Conservation (phyloP, 495 filamentous ascomycete species). For the Sporormia fimetaria region DNA sequence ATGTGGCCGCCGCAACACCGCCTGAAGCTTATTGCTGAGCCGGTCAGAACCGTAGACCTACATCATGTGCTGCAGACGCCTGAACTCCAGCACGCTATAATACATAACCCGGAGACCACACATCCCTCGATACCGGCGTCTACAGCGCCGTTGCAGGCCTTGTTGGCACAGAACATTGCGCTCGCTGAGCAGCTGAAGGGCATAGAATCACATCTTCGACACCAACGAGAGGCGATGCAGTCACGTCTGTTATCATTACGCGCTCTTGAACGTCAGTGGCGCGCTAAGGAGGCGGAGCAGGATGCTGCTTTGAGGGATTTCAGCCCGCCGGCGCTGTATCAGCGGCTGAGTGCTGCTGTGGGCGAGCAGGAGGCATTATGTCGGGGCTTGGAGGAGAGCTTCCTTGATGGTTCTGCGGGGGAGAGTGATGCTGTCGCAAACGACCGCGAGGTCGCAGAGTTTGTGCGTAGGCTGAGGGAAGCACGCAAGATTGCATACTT, state of each 20-base stretch:
- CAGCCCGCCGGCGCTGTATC: constrained; percentile 72
- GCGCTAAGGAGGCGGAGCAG: constrained; percentile 76
- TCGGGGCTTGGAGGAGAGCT: constrained; percentile 76
- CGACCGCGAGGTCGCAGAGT: constrained; percentile 73
- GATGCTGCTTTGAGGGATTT: constrained; percentile 75
- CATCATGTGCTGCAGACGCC: constrained; percentile 29
- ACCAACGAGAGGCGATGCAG: constrained; percentile 57
- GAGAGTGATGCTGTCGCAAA: constrained; percentile 41
- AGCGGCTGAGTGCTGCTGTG: constrained; percentile 59
- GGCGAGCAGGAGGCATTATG: constrained; percentile 77
- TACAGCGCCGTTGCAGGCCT: constrained; percentile 44
- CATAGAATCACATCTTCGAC: constrained; percentile 48
- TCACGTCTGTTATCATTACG: constrained; percentile 70
- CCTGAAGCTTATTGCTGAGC: constrained; percentile 3
- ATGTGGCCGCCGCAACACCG: constrained; percentile 14
- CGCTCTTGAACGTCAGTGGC: constrained; percentile 83
- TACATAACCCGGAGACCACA: constrained; percentile 49
- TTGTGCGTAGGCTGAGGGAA: constrained; percentile 67
- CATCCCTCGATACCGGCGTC: constrained; percentile 49
- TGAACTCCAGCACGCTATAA: constrained; percentile 31
- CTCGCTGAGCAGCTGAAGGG: constrained; percentile 49
- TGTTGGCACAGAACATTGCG: constrained; percentile 58
- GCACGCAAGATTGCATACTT: constrained; percentile 63
- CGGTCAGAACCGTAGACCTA: constrained; percentile 31
- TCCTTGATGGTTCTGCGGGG: constrained; percentile 52